A percentile compares a stretch with the other conserved stretches of the same genome.
Evolutionary conservation across 1,139 yeast genomes (phyloP).

Genomic region (Hansenula sp.): DNA sequence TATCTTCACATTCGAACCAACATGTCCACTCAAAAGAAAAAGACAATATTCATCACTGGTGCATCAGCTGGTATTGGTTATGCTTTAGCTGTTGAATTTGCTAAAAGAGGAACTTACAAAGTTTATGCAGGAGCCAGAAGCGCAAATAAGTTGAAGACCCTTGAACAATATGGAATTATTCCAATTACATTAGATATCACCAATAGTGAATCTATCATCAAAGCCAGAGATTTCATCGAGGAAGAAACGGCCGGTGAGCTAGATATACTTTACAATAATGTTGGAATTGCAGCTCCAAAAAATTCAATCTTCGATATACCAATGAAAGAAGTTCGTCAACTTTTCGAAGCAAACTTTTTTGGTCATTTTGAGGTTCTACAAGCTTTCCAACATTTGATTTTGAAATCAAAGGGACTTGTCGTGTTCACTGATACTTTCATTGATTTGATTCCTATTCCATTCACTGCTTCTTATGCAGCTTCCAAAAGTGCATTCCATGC

Average conservation of each 20-base stretch:
- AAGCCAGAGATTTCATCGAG: constrained; percentile 36
- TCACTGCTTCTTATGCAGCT: constrained; percentile 60
- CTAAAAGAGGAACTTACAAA: constrained; percentile 47
- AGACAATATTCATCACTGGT: constrained; percentile 47
- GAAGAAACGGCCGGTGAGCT: constrained; percentile 39
- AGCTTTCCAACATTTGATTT: constrained; percentile 51
- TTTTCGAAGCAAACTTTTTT: constrained; percentile 60
- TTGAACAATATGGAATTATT: constrained; percentile 33
- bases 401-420: constrained; percentile 62
- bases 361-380: constrained; percentile 37
- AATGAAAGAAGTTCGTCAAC: constrained; percentile 46
- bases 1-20: not conserved
- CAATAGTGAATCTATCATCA: constrained; percentile 39
- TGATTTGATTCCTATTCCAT: constrained; percentile 62
- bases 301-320: constrained; percentile 64
- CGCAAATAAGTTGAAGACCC: constrained; percentile 52
- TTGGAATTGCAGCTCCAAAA: constrained; percentile 54
- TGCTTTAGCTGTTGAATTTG: constrained; percentile 62
- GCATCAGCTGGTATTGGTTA: constrained; percentile 80
- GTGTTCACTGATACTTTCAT: constrained; percentile 73
- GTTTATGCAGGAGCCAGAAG: constrained; percentile 76
- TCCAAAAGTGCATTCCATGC: constrained; percentile 72
- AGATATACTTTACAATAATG: constrained; percentile 64
- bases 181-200: constrained; percentile 49
- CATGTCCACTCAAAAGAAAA: not conserved